Base-by-base conservation (phyloP, 208 protist genomes). In the Leishmania guyanensis region DNA sequence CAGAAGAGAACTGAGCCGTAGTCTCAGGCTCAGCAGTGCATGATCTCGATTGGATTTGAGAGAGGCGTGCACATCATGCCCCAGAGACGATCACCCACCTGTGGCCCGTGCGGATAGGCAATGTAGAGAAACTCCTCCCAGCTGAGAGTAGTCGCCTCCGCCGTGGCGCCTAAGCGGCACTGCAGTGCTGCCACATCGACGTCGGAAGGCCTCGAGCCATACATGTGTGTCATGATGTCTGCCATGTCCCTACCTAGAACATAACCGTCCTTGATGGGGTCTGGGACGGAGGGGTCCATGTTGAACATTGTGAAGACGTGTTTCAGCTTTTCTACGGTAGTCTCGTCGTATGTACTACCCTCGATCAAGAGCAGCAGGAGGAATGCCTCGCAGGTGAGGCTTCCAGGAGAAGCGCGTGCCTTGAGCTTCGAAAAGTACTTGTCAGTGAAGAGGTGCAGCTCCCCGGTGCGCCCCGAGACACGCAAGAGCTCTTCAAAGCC, bases 121-220 rank as follows among this genome's bases (percentile, higher is more conserved):
- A 92, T 71, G 54, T 90, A 87, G 43, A 97, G 79, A 85, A 97
- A 97, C 70, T 96, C 92, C 70, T 89, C 90, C 92, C 94, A 97
- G 73, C 82, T 82, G 39, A 97, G 71, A 53, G 90, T 94, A 82
- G 92, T 92, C 3, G 92, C 93, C 2, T 85, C 87, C 1, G 85
- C 78, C 8, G 91, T 84, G 16, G 94, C 79, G 22, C 88, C 87
- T 5, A 96, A 75, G 8, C 78, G 80, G 26, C 70, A 79, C 60
- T 82, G 80, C 72, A 93, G 53, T 51, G 74, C 72, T 20, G 58
- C 75, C 12, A 91, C 54, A 26, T 92, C 91, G 16, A 65, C 69
- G 4, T 54, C 58, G 12, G 79, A 72, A 8, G 90, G 84, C 43
- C 69, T 82, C 29, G 75, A 33, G 60, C 84, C 84, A 80, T 93